Evolutionary conservation across 257 asterid genomes (phyloP), one percentile per base, ranked within the genome.

Genomic region (Penstemon newberryi): DNA sequence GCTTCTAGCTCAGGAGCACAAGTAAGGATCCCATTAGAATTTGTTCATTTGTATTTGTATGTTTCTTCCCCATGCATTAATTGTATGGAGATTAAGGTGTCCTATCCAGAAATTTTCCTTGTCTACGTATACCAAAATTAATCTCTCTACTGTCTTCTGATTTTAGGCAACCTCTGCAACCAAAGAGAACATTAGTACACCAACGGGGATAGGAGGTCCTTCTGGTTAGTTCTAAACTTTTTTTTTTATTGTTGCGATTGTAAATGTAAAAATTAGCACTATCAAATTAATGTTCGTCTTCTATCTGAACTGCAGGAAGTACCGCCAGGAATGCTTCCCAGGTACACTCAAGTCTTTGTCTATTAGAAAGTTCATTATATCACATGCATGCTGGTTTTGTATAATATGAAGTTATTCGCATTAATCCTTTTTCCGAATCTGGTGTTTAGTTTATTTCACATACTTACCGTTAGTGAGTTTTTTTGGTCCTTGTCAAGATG

Each of bases 1-100:
- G 95, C 96, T 75, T 90, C 96, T 5, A 77, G 84, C 75, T 91
- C 96, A 10, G 96, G 91, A 72, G 71, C 86, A 63, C 96, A 80
- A 73, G 98, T 92, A 81, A 81, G 82, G 59, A 61, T 77, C 45
- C 66, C 18, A 41, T 49, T 40, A 70, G 51, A 37, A 4, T 58
- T 66, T 61, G 10, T 70, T 53, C 46, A 58, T 60, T 66, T 52
- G 66, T n/a, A 61, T 57, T 49, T 56, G 1, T 61, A 19, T 49
- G 19, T 59, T 56, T 6, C 42, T 47, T 47, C 5, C 3, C 36
- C 37, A 47, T 19, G 18, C 39, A 12, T 39, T 15, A 0, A 44
- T 63, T 52, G 33, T 59, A 57, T 54, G 25, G 55, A 42, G 38
- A 55, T 49, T 18, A 42, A 12, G 47, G n/a, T 60, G 63, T 51